Evolutionary conservation across 78 protist genomes (phyloP), one percentile per base, ranked within the genome.

Genomic region (Dictyostelium purpureum): DNA sequence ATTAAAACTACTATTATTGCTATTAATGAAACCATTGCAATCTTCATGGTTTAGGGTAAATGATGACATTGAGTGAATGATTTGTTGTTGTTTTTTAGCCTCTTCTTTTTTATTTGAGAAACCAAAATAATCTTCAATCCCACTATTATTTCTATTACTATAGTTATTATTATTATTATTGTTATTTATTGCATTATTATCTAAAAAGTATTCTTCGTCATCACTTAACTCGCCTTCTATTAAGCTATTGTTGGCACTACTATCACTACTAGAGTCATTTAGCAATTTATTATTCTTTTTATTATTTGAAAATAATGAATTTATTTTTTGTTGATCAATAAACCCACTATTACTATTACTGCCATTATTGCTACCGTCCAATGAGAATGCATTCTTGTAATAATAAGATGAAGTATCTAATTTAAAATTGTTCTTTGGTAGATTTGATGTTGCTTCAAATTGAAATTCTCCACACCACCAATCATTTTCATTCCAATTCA

Each of bases 381-480:
- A 9, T 12, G 31, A 26, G 28, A 37, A 26, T 33, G 31, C 37
- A 38, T 67, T 38, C 38, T n/a, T 67, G 38, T 7, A 67, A 51
- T 57, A 56, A 16, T 78, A 43, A 33, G 31, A 80, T 54, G 81
- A 24, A 12, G 91, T 76, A 33, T 85, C 91, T 37, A 85, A 45
- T 47, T 37, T 40, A 35, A 85, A 85, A 24, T 70, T 71, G 19
- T 85, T 85, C 59, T 73, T 70, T 19, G 91, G 91, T 43, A 73
- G 59, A 12, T 19, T 56, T 16, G 79, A 59, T 0, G 51, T 35
- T 0, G 80, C 73, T n/a, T 85, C 91, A 45, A 57, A 73, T 35
- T 85, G 91, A 73, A 51, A 85, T n/a, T 85, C 91, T 2, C 77
- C 91, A 42, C 51, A 37, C 91, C 91, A 85, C 91, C 91, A 85